Percentiles rank a stretch among this genome's conserved stretches.
Evolutionary conservation across 2,329 filamentous ascomycete species (phyloP).

Genomic region (Sclerotiophoma versabilis): DNA sequence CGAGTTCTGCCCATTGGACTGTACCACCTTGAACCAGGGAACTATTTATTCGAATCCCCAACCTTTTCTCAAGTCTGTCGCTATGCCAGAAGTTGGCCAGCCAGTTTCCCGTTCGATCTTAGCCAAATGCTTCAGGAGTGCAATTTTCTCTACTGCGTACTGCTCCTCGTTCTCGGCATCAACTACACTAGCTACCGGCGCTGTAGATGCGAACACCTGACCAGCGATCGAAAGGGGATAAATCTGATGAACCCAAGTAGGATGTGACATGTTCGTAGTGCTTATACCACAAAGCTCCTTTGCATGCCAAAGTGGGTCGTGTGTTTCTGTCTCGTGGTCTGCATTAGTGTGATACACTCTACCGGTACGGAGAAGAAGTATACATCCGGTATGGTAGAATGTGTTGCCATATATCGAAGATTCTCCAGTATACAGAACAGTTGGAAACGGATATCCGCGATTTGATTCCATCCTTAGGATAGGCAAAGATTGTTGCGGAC

Average conservation of each 20-base stretch:
- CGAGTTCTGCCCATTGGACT: too few relatives aligned
- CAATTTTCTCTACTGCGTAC: conserved; percentile 1
- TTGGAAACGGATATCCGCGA: background rate
- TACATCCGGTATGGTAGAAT: background rate
- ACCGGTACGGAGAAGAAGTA: background rate
- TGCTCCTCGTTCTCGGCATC: background rate
- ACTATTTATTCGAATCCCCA: background rate
- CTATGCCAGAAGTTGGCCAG: background rate
- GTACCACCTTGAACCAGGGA: too few relatives aligned
- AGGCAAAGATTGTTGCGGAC: background rate
- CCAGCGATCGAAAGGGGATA: conserved; percentile 3
- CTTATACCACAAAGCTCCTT: conserved; percentile 1
- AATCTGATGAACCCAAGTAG: conserved; percentile 1
- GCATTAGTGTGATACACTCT: background rate
- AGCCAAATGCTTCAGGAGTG: background rate
- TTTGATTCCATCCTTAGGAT: background rate
- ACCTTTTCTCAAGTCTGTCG: background rate
- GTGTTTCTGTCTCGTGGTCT: background rate
- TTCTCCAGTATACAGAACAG: background rate
- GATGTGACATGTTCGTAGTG: background rate
- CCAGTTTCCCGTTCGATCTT: background rate
- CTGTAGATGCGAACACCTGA: background rate
- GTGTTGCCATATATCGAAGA: background rate
- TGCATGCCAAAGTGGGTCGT: background rate
- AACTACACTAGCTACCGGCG: too few relatives aligned